Percentiles rank a stretch among this genome's conserved stretches.
phyloP scores from a whole-genome alignment of 2,329 filamentous ascomycete species.

The Cordyceps cateniannulata region DNA sequence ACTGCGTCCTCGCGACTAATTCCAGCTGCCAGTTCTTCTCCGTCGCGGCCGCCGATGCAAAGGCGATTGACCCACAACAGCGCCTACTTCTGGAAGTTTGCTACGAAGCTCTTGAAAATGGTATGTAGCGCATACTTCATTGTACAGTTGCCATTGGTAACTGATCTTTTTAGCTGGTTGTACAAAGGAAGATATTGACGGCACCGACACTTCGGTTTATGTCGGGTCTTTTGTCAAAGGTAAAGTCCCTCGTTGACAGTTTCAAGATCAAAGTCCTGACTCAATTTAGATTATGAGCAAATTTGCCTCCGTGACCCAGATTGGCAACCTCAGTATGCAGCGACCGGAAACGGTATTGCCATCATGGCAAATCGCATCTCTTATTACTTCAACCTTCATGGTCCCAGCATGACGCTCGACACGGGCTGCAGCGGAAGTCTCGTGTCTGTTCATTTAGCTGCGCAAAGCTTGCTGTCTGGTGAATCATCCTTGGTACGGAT shows the following conservation, averaged over 20 bases:
- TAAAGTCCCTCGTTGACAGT: constrained; percentile 13
- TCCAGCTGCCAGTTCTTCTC: constrained; percentile 39
- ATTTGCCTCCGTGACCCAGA: constrained; percentile 44
- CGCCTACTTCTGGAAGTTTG: constrained; percentile 44
- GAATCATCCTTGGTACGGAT: constrained; percentile 34
- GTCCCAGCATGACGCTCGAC: constrained; percentile 51
- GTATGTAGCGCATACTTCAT: constrained; percentile 21
- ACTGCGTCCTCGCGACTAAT: not conserved
- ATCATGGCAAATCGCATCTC: constrained; percentile 51
- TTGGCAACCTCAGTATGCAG: constrained; percentile 43
- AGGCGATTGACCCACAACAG: constrained; percentile 48
- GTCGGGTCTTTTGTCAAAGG: constrained; percentile 47
- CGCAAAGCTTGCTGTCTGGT: constrained; percentile 39
- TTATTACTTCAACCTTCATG: constrained; percentile 47
- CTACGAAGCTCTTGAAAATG: constrained; percentile 46
- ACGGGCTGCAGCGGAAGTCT: constrained; percentile 53
- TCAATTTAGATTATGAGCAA: constrained; percentile 40
- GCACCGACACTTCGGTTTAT: constrained; percentile 40
- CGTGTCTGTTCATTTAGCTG: constrained; percentile 47
- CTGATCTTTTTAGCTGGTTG: constrained; percentile 32
- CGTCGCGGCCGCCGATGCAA: constrained; percentile 42
- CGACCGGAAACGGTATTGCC: constrained; percentile 46
- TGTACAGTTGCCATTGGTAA: not conserved
- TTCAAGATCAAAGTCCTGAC: not conserved
- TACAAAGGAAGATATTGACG: constrained; percentile 35